Base-by-base conservation (phyloP, 805 yeast species). In the Monosporozyma unispora region DNA sequence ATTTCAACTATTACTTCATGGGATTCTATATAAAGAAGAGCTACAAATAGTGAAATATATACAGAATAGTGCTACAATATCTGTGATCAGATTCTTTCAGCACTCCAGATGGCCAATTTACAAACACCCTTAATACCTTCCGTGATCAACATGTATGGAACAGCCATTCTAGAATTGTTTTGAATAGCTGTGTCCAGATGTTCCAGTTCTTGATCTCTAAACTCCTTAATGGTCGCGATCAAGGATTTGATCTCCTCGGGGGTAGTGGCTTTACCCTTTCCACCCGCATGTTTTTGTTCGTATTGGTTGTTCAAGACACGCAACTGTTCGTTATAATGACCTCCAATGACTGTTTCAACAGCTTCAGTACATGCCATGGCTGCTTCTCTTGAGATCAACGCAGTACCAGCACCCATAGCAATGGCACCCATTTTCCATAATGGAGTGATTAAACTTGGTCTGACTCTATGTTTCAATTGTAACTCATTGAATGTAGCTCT, bases 321-420 rank as follows among this genome's bases (percentile, higher is more conserved):
- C 55, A 93, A 71, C 66, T 93, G 99, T 53, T 81, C 82, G 63
- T 93, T 93, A 68, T 93, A 93, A 64, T 93, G 99, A 1, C 87
- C 86, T 1, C 99, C 99, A 64, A 93, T 93, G 5, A 93, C 98
- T 0, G 99, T 93, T 67, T 93, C 99, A 1, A 93, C 98, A 0
- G 98, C 98, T 52, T 90, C 98, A 0, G 99, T 93, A 65, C 99
- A 93, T 1, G 99, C 98, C 99, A 93, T 93, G 2, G 99, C 98
- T 2, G 96, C 97, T 63, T 91, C 96, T 61, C 88, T 87, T 16
- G 96, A 84, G 54, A 89, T 68, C 48, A 85, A 58, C 0, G 96
- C 97, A 0, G 98, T 93, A 1, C 82, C 84, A 1, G 80, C 79
- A 3, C 99, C 99, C 71, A 93, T 74, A 0, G 82, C 81, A 46